Percentiles rank a stretch among this genome's conserved stretches.
Evolutionary conservation across 176 grass and related monocot genomes (phyloP).

Genomic region (Puya raimondii): DNA sequence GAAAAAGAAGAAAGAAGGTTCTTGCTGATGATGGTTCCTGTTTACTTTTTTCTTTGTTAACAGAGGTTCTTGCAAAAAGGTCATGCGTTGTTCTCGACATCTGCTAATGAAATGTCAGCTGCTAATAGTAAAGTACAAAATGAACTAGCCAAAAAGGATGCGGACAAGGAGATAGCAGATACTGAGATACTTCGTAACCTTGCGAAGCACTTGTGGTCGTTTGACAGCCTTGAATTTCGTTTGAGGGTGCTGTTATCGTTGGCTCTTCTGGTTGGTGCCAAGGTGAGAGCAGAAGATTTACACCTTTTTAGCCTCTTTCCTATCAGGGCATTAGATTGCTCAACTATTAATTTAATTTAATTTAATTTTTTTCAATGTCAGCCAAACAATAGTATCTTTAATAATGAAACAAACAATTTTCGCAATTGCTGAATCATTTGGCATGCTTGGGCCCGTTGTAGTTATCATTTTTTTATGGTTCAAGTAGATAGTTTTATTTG

Average conservation of each 20-base stretch:
- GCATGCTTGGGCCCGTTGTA: no score
- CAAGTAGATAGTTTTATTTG: no score
- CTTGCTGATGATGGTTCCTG: not conserved
- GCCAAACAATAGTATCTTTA: no score
- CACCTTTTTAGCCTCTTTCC: not conserved
- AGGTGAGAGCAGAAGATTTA: slow-evolving; percentile 42
- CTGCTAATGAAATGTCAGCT: slow-evolving; percentile 39
- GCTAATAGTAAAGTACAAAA: slow-evolving; percentile 44
- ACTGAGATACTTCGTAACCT: slow-evolving; percentile 68
- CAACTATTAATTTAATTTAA: not conserved
- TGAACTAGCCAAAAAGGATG: slow-evolving; percentile 39
- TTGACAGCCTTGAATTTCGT: slow-evolving; percentile 81
- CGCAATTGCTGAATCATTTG: no score
- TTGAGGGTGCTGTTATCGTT: slow-evolving; percentile 68
- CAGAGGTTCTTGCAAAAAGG: slow-evolving; percentile 42
- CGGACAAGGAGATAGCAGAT: slow-evolving; percentile 71
- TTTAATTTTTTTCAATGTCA: not conserved
- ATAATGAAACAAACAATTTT: no score
- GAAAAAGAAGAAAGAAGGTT: no score
- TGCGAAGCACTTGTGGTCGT: slow-evolving; percentile 66
- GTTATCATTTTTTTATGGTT: no score
- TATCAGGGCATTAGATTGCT: not conserved
- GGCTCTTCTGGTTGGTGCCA: slow-evolving; percentile 80
- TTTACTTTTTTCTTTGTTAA: not conserved
- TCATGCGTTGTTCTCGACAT: slow-evolving; percentile 66